Conservation (phyloP, 176 grass and related monocot species). For the Juncus inflexus region DNA sequence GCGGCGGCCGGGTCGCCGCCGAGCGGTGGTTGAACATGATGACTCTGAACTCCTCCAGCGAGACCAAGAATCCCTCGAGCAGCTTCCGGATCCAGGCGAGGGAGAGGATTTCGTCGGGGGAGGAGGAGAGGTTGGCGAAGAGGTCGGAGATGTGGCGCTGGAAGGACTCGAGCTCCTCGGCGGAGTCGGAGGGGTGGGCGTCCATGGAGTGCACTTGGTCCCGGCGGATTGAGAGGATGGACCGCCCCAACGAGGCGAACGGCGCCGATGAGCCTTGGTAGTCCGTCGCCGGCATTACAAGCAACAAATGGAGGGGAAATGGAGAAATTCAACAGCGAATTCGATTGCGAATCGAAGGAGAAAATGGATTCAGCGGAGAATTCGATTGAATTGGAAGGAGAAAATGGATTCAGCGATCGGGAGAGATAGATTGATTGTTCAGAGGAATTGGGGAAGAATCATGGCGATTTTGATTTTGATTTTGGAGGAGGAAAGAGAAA, state of each 20-base stretch:
- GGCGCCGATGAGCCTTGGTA: slow-evolving; percentile 59
- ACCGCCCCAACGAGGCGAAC: slow-evolving; percentile 61
- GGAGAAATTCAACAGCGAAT: too few species aligned
- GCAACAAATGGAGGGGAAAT: slow-evolving; percentile 7
- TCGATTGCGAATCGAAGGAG: too few species aligned
- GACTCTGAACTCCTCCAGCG: slow-evolving; percentile 61
- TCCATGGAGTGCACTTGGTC: slow-evolving; percentile 47
- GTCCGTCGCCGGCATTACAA: slow-evolving; percentile 75
- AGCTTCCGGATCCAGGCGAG: slow-evolving; percentile 66
- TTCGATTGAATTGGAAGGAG: not conserved
- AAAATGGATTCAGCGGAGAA: too few species aligned
- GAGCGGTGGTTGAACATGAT: slow-evolving; percentile 33
- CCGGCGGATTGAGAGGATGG: slow-evolving; percentile 53
- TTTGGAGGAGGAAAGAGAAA: not conserved
- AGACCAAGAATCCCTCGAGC: slow-evolving; percentile 63
- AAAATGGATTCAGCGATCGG: too few species aligned
- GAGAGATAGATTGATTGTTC: not conserved
- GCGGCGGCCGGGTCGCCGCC: slow-evolving; percentile 17
- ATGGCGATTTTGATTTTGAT: not conserved
- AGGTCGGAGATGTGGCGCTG: slow-evolving; percentile 45
- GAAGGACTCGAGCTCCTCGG: slow-evolving; percentile 58
- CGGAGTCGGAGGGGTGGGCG: slow-evolving; percentile 8
- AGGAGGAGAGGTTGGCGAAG: slow-evolving; percentile 41
- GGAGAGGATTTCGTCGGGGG: slow-evolving; percentile 37
- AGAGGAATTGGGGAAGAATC: not conserved